Evolutionary conservation across 495 filamentous ascomycete species (phyloP).

Genomic region (Lineolata rhizophorae): DNA sequence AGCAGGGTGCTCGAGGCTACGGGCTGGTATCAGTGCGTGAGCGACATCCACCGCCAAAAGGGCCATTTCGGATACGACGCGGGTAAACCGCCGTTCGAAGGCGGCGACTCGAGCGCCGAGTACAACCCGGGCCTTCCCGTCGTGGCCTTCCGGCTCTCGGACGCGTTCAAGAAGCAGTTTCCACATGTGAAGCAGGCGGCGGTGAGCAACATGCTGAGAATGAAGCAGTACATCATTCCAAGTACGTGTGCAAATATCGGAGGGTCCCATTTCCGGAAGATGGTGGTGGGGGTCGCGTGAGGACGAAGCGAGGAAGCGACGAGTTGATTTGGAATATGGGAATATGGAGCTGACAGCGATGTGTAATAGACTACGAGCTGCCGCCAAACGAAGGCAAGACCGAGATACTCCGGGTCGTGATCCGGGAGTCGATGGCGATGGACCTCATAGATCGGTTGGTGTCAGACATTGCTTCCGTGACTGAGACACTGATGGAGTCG

Average conservation of each 20-base stretch:
- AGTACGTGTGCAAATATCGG: constrained; percentile 25
- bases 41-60: constrained; percentile 42
- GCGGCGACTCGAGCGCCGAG: constrained; percentile 29
- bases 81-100: constrained; percentile 19
- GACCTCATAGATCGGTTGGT: constrained; percentile 44
- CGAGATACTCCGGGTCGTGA: constrained; percentile 47
- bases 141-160: constrained; percentile 43
- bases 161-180: constrained; percentile 37
- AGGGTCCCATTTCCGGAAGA: too few species aligned
- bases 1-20: constrained; percentile 46
- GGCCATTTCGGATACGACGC: constrained; percentile 16
- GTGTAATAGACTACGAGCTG: constrained; percentile 34
- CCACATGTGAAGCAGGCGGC: constrained; percentile 43
- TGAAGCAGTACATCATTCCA: constrained; percentile 55
- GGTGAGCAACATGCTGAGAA: constrained; percentile 40
- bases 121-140: constrained; percentile 52
- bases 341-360: too few species aligned
- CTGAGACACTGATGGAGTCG: constrained; percentile 30
- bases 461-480: constrained; percentile 30
- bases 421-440: constrained; percentile 46
- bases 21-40: constrained; percentile 47
- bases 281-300: too few species aligned
- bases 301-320: too few species aligned
- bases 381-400: constrained; percentile 39
- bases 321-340: too few species aligned